Percentiles rank a stretch among this genome's conserved stretches.
These are phyloP conservation scores for Fusarium algeriense DNA, from an alignment of 2,329 filamentous ascomycete species.

Conservation along the genomic window DNA sequence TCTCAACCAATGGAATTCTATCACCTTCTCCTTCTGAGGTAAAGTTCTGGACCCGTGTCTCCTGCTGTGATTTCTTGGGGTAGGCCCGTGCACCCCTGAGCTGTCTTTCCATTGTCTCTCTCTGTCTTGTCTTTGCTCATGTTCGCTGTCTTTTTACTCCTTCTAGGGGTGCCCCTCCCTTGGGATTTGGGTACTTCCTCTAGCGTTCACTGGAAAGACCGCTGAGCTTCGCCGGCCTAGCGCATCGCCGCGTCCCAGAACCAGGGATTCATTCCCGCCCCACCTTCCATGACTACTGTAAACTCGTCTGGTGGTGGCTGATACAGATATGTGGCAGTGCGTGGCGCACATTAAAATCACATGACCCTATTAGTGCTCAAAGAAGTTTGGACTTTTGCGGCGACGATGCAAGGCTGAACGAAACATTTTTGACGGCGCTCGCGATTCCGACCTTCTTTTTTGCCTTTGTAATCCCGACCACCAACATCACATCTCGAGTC, in stretches of 20 bases:
- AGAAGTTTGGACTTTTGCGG: slow-evolving; percentile 41
- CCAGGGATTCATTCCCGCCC: slow-evolving; percentile 29
- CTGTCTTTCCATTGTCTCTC: slow-evolving; percentile 14
- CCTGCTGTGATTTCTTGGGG: slow-evolving; percentile 38
- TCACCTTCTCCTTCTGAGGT: slow-evolving; percentile 41
- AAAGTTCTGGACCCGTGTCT: slow-evolving; percentile 46
- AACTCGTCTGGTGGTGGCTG: slow-evolving; percentile 15
- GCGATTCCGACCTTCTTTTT: slow-evolving; percentile 18
- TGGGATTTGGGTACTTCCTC: slow-evolving; percentile 39
- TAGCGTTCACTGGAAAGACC: slow-evolving; percentile 34
- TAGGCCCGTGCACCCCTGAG: slow-evolving; percentile 41
- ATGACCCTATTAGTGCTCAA: slow-evolving; percentile 34
- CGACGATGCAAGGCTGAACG: slow-evolving; percentile 46
- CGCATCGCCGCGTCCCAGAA: neutral
- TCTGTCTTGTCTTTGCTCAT: neutral
- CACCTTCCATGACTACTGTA: slow-evolving; percentile 12
- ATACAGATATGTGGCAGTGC: neutral
- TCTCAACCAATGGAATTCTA: slow-evolving; percentile 39
- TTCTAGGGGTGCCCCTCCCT: slow-evolving; percentile 30
- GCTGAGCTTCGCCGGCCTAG: slow-evolving; percentile 10
- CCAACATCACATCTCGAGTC: slow-evolving; percentile 16
- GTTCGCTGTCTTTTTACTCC: slow-evolving; percentile 19
- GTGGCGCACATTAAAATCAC: slow-evolving; percentile 32
- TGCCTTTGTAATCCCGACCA: slow-evolving; percentile 13
- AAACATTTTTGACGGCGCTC: slow-evolving; percentile 46